A percentile compares a stretch with the other conserved stretches of the same genome.
Evolutionary conservation across 73 alveolate genomes (phyloP).

Genomic region (Blepharisma stoltei): DNA sequence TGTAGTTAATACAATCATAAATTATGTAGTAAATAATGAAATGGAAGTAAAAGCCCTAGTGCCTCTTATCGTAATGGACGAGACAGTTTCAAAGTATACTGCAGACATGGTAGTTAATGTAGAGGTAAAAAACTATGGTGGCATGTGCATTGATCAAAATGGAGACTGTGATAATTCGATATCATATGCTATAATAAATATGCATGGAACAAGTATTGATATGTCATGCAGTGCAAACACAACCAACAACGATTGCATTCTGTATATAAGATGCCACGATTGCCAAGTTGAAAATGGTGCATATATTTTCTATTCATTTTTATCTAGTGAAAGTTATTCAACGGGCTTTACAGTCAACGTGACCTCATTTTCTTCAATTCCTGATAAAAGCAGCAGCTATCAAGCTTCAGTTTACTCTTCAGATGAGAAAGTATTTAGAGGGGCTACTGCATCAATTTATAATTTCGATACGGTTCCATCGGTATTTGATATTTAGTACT

Average conservation of each 20-base stretch:
- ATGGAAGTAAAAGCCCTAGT: not conserved
- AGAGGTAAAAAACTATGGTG: not conserved
- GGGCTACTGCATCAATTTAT: not conserved
- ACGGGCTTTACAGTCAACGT: not conserved
- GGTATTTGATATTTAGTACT: not conserved
- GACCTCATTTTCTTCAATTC: constrained; percentile 24
- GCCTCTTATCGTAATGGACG: not conserved
- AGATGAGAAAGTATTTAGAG: not conserved
- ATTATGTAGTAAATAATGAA: not conserved
- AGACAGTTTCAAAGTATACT: not conserved
- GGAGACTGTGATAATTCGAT: not conserved
- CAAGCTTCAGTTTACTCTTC: not conserved
- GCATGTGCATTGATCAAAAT: not conserved
- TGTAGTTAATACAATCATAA: not conserved
- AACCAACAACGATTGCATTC: not conserved
- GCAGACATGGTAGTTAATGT: not conserved
- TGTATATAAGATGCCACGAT: not conserved
- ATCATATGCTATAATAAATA: not conserved
- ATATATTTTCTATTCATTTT: not conserved
- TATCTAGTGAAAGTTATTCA: not conserved
- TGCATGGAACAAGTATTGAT: not conserved
- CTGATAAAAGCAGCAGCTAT: not conserved
- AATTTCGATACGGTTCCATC: not conserved
- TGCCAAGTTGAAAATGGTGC: not conserved
- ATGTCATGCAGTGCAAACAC: not conserved